Evolutionary conservation across 129 eudicot genomes (phyloP).

Genomic region (Flaveria ramosissima): DNA sequence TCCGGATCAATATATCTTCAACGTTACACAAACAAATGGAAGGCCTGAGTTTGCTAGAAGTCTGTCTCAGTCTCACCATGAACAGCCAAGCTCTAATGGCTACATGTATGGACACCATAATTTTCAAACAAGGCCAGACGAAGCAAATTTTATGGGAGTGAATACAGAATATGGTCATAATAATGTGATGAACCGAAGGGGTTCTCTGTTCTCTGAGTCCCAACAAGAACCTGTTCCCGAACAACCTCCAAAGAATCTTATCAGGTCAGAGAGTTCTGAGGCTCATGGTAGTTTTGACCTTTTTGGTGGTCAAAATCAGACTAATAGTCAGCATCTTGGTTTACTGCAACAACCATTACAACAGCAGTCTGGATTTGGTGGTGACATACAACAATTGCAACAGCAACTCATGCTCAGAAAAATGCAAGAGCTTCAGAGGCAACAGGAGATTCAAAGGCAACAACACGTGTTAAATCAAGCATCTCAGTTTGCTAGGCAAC

Average conservation of each 20-base stretch:
- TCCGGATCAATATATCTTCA: conserved; percentile 54
- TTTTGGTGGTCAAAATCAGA: conserved; percentile 83
- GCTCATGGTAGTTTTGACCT: conserved; percentile 71
- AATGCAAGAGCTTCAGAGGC: conserved; percentile 86
- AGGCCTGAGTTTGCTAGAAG: conserved; percentile 62
- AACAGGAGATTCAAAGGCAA: conserved; percentile 33
- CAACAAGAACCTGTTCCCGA: conserved; percentile 60
- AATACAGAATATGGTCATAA: conserved; percentile 60
- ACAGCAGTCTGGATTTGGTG: conserved; percentile 69
- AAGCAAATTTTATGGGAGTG: conserved; percentile 75
- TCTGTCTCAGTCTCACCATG: conserved; percentile 52
- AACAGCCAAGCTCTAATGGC: conserved; percentile 63
- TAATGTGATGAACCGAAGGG: conserved; percentile 50
- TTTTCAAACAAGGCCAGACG: conserved; percentile 57
- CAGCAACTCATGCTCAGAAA: conserved; percentile 72
- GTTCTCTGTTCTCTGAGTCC: conserved; percentile 49
- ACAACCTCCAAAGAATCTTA: conserved; percentile 43
- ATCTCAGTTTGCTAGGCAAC: conserved; percentile 40
- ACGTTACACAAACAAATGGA: conserved; percentile 46
- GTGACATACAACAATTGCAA: conserved; percentile 76
- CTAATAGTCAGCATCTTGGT: conserved; percentile 58
- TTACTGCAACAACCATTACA: conserved; percentile 56
- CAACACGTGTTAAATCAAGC: conserved; percentile 49
- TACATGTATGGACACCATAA: conserved; percentile 54
- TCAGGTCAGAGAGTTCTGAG: conserved; percentile 54